phyloP scores from a whole-genome alignment of 768 basidiomycete genomes.

The Suillus variegatus region DNA sequence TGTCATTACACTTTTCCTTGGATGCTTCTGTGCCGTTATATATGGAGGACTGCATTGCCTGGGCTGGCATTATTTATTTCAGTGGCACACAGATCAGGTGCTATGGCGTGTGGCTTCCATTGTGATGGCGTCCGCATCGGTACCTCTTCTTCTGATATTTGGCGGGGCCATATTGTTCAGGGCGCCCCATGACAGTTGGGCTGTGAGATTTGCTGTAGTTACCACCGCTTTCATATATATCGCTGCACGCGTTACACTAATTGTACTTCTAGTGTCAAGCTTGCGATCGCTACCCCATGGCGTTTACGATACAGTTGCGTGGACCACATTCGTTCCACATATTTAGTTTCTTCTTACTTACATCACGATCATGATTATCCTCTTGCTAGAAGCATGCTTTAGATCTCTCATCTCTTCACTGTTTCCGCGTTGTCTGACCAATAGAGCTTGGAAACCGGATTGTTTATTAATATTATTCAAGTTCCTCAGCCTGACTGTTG shows the following conservation, averaged over 20 bases:
- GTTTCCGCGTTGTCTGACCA: too few relatives aligned
- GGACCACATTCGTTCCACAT: slow-evolving; percentile 18
- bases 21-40: background rate
- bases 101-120: background rate
- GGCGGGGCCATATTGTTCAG: background rate
- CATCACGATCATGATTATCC: background rate
- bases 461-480: too few relatives aligned
- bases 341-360: background rate
- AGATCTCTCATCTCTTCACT: too few relatives aligned
- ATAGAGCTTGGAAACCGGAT: too few relatives aligned
- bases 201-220: background rate
- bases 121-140: background rate
- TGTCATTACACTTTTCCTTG: background rate
- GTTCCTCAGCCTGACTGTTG: too few relatives aligned
- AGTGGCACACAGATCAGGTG: background rate
- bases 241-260: slow-evolving; percentile 12
- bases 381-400: too few relatives aligned
- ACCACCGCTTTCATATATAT: slow-evolving; percentile 9
- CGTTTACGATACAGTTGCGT: slow-evolving; percentile 16
- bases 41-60: background rate
- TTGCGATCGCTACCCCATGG: slow-evolving; percentile 15
- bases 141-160: background rate
- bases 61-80: background rate
- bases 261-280: slow-evolving; percentile 13
- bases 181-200: background rate